A percentile compares a stretch with the other conserved stretches of the same genome.
Conservation (phyloP, 2,329 filamentous ascomycete genomes). For the Sclerotinia nivalis region DNA sequence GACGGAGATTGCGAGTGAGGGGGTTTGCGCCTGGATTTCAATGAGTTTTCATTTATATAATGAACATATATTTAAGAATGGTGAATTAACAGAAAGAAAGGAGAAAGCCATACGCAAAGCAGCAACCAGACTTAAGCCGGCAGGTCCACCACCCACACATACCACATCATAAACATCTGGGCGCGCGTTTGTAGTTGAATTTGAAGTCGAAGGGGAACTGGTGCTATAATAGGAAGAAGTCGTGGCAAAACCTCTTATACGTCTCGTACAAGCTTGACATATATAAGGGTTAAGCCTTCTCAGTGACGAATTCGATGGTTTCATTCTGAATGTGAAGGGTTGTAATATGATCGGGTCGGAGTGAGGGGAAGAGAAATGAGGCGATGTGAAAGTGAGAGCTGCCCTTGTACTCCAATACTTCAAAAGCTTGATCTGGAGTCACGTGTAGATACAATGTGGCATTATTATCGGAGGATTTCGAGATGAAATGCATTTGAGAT, state of each 20-base stretch:
- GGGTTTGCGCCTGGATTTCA: constrained; percentile 65
- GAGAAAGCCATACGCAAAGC: constrained; percentile 63
- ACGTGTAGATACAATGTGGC: constrained; percentile 16
- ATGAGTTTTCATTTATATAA: not conserved
- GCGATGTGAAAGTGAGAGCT: constrained; percentile 1
- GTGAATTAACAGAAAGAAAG: not conserved
- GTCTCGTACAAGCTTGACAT: constrained; percentile 17
- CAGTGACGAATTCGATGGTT: not conserved
- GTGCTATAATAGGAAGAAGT: not conserved
- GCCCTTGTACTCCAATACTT: constrained; percentile 9
- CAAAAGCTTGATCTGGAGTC: constrained; percentile 16
- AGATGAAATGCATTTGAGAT: not conserved
- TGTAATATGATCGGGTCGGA: not conserved
- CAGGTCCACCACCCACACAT: constrained; percentile 42
- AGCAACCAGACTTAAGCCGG: constrained; percentile 78
- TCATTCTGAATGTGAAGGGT: constrained; percentile 1
- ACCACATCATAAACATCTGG: constrained; percentile 42
- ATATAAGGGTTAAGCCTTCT: constrained; percentile 11
- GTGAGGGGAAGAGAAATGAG: not conserved
- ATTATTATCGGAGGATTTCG: not conserved
- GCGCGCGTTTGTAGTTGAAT: not conserved
- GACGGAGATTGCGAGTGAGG: constrained; percentile 71
- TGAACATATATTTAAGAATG: not conserved
- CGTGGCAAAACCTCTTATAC: constrained; percentile 18
- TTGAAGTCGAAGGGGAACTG: constrained; percentile 15